Base-by-base conservation (phyloP, 331 rosid genomes). In the Malus hybrid region DNA sequence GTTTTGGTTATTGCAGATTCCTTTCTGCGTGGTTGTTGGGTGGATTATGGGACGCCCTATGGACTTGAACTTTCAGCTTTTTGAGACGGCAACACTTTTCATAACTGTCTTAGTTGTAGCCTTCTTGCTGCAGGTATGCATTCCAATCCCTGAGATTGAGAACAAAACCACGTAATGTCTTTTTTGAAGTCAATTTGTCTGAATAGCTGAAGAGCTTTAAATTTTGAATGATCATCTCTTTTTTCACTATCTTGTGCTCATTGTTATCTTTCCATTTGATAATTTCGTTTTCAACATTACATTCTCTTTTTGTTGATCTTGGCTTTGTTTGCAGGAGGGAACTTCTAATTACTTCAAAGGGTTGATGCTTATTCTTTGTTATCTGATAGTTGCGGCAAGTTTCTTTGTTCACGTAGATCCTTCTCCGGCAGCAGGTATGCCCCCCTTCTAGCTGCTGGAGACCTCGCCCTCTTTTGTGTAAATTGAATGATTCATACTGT, bases 61-160 rank as follows among this genome's bases (percentile, higher is more conserved):
- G 98, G 95, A 93, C 88, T 81, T 89, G 64, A 89, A 93, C 87
- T 93, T 90, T 44, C 91, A 89, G 77, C 91, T 90, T 78, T 87
- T 93, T 42, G 90, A 93, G 90, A 90, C 97, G 2, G 90, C 90
- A 46, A 85, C 88, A 39, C 89, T 89, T 19, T 93, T 90, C 73
- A 83, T 89, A 11, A 93, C 93, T 9, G 96, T 90, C 48, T 76
- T 93, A 59, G 91, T 90, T 1, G 95, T 89, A 9, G 93, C 93
- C 78, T 88, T 93, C 83, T 69, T 93, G 86, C 86, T 93, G 66
- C 96, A 90, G 98, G 96, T 90, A 57, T 73, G 88, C 73, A 6
- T 61, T 81, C 36, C n/a, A 64, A 71, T 75, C 29, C 52, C 29
- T 68, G 50, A 22, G 24, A 19, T 22, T 14, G 39, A 34, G 5